phyloP scores from a whole-genome alignment of 768 basidiomycete genomes.

The Mycena pura region DNA sequence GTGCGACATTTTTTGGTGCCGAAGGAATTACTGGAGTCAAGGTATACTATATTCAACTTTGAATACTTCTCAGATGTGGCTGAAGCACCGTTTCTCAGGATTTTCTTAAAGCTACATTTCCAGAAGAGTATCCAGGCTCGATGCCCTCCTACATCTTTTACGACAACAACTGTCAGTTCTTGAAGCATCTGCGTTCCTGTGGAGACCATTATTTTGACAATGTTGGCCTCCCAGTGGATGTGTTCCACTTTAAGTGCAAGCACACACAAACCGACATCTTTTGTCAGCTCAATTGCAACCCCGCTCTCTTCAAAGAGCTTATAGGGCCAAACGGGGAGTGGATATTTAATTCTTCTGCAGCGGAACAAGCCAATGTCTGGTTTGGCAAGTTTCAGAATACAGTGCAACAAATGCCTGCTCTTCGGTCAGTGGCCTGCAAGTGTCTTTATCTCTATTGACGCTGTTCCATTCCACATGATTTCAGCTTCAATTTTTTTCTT shows the following conservation, averaged over 20 bases:
- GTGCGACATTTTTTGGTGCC: constrained; percentile 23
- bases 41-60: neutral
- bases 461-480: neutral
- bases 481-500: constrained; percentile 33
- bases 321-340: constrained; percentile 22
- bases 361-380: constrained; percentile 38
- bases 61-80: neutral
- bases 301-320: constrained; percentile 39
- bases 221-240: constrained; percentile 21
- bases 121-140: neutral
- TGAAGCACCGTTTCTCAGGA: neutral
- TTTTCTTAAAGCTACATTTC: constrained; percentile 4
- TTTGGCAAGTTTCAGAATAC: constrained; percentile 30
- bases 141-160: constrained; percentile 30
- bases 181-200: neutral
- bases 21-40: constrained; percentile 4
- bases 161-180: constrained; percentile 33
- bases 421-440: too few species aligned
- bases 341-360: constrained; percentile 40
- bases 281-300: constrained; percentile 17
- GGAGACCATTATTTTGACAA: constrained; percentile 1
- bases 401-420: constrained; percentile 29
- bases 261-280: constrained; percentile 8
- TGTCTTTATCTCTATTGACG: neutral
- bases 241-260: constrained; percentile 22